phyloP scores from a whole-genome alignment of 192 early-diverging fungal genomes.

The Gaertneriomyces semiglobifer region DNA sequence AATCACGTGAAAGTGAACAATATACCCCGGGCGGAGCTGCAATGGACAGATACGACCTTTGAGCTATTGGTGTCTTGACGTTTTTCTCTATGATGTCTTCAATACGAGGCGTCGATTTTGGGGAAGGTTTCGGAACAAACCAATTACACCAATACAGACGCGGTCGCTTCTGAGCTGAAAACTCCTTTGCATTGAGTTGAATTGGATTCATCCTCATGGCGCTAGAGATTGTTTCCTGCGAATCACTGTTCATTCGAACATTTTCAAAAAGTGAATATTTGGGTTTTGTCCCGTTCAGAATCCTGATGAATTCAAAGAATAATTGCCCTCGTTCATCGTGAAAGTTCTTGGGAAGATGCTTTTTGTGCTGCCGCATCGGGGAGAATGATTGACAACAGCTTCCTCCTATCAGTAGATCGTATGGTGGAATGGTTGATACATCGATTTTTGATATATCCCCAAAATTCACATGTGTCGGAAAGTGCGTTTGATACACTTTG shows the following conservation, averaged over 20 bases:
- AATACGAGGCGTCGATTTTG: background rate
- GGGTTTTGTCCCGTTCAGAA: conserved; percentile 10
- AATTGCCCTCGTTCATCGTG: background rate
- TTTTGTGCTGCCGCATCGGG: background rate
- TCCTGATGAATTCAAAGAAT: too few relatives aligned
- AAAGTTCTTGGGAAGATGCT: background rate
- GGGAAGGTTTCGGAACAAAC: too few relatives aligned
- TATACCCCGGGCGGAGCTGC: too few relatives aligned
- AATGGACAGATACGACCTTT: too few relatives aligned
- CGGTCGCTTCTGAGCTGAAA: conserved; percentile 8
- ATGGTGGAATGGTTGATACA: background rate
- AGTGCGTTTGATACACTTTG: too few relatives aligned
- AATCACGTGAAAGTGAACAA: too few relatives aligned
- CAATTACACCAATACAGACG: conserved; percentile 14
- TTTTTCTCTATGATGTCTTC: conserved; percentile 11
- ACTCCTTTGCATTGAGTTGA: background rate
- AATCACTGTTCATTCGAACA: background rate
- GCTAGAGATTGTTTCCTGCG: background rate
- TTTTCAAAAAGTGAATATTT: conserved; percentile 11
- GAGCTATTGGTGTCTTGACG: too few relatives aligned
- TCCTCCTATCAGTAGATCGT: conserved; percentile 16
- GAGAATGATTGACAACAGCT: conserved; percentile 20
- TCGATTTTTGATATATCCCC: conserved; percentile 5
- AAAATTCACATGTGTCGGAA: conserved; percentile 12
- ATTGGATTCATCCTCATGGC: conserved; percentile 2